These are phyloP conservation scores for Globisporangium ultimum DNA, from an alignment of 352 stramenopile genomes.

Conservation along the genomic window DNA sequence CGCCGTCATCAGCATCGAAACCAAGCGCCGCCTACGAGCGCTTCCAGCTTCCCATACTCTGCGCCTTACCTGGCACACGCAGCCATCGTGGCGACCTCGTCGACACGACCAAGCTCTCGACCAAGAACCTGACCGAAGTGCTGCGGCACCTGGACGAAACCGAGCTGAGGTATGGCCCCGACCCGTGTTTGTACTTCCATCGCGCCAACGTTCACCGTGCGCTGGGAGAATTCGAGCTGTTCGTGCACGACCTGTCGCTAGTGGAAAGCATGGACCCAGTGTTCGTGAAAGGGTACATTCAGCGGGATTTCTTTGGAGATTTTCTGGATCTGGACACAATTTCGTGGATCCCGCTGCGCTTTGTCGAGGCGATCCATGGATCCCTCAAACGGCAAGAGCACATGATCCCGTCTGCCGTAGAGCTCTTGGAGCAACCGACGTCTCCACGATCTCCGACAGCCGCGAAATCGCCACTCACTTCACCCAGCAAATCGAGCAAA, in stretches of 20 bases:
- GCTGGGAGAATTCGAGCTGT: constrained; percentile 35
- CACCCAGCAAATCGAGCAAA: neutral
- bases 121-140: constrained; percentile 36
- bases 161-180: constrained; percentile 51
- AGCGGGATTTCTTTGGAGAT: constrained; percentile 33
- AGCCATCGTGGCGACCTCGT: constrained; percentile 31
- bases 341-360: constrained; percentile 43
- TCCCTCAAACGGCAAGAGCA: constrained; percentile 41
- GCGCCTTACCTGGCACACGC: constrained; percentile 39
- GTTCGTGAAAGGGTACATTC: constrained; percentile 41
- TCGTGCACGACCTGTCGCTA: constrained; percentile 44
- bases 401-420: constrained; percentile 15
- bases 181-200: constrained; percentile 60
- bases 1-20: constrained; percentile 8
- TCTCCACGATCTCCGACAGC: neutral
- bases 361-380: constrained; percentile 35
- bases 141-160: constrained; percentile 52
- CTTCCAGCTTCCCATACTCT: constrained; percentile 41
- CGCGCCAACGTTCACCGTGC: constrained; percentile 45
- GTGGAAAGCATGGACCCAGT: constrained; percentile 43
- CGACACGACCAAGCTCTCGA: constrained; percentile 45
- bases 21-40: neutral
- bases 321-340: constrained; percentile 62
- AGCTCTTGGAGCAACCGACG: neutral
- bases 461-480: neutral